Evolutionary conservation across 768 basidiomycete genomes (phyloP), one percentile per base, ranked within the genome.

Genomic region (Kwoniella pini): DNA sequence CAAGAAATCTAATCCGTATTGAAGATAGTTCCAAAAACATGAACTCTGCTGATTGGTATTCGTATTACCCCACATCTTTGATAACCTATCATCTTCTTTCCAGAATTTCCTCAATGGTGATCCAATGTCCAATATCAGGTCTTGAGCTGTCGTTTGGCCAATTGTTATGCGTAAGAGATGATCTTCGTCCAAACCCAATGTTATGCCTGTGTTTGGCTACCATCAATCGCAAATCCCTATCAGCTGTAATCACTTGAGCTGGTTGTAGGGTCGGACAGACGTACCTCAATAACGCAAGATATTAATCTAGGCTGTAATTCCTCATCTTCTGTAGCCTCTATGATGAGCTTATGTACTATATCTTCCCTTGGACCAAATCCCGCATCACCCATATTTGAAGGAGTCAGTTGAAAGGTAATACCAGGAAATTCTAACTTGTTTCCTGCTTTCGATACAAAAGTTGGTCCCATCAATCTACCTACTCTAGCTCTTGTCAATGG

Each of bases 1-100:
- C 27, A 94, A 82, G 64, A 94, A 89, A 74, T 96, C 92, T 19
- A 96, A 79, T 1, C 92, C 92, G 70, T 91, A 86, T 67, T 92
- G 88, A 67, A 94, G 91, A 72, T 96, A 96, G 71, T 94, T 95
- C 71, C 74, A 72, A 42, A 75, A 75, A 49, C 62, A 71, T 75
- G 45, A 1, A 26, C 6, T 59, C 10, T 31, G 11, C 17, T 31
- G 2, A 9, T 22, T 50, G 12, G 27, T 33, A 11, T 6, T 38
- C 4, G n/a, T n/a, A 9, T 62, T 59, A 7, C 68, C 73, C 75
- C 75, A 75, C 54, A 75, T 67, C 30, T 63, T 60, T 31, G 57
- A 57, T n/a, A 78, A 46, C 55, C 77, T 54, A 31, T 72, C 87
- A 69, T 94, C 92, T 56, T 93, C 91, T 75, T 93, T 92, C 80